Base-by-base conservation (phyloP, 768 basidiomycete genomes). In the Tylopilus balloui region DNA sequence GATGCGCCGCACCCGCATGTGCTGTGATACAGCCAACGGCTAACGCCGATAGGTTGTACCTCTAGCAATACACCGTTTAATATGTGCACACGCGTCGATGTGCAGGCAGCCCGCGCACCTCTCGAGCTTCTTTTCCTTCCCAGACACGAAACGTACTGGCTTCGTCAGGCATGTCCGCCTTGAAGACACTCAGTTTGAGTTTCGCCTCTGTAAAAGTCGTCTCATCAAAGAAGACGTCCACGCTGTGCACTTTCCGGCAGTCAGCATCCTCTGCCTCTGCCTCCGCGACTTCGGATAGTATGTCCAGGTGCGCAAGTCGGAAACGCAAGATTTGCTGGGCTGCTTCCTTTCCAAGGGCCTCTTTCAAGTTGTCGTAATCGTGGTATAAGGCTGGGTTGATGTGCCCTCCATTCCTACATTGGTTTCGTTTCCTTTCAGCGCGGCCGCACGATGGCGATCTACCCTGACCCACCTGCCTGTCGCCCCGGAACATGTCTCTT, bases 1-100 rank as follows among this genome's bases (percentile, higher is more conserved):
- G 82, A 50, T 88, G 84, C 24, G 83, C 65, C 0, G 86, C 80
- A 1, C 82, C 85, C 2, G 79, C 86, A 0, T 64, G 64, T 21
- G 76, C 78, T 12, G 69, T 61, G 36, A 87, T 71, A 49, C 76
- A 78, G 0, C 83, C 86, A 1, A 71, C 61, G 2, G 71, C 71
- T 0, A 69, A 57, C 4, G 66, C 59, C 0, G 78, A 71, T 5
- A 87, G 64, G 56, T 76, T 73, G 24, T 78, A 72, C 48, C 65
- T 70, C 85, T 87, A 25, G 49, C 8, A 21, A 31, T n/a, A 39
- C 12, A 14, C 15, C 37, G 4, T 6, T 57, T 37, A 39, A 25
- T 21, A 31, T 19, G 19, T 10, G 20, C 27, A 34, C 25, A 35
- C 29, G n/a, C 15, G 3, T 27, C 9, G 6, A 36, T 28, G 37